These are phyloP conservation scores for Acrocalymma vagum DNA, from an alignment of 2,329 filamentous ascomycete genomes.

Conservation along the genomic window DNA sequence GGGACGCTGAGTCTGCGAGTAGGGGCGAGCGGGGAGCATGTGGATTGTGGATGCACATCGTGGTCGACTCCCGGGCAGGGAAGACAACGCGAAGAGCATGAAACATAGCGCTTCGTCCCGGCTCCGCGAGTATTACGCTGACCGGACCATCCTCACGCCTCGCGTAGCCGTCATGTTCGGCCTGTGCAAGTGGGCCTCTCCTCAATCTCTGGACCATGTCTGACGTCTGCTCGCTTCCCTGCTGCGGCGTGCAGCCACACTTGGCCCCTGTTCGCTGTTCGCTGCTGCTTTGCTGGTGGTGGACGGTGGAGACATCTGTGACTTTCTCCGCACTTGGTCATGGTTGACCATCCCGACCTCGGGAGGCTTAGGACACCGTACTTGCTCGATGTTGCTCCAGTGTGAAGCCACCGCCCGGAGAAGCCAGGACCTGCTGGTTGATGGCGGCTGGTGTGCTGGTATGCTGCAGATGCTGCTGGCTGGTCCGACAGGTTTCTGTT, in stretches of 20 bases:
- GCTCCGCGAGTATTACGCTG: slow-evolving; percentile 34
- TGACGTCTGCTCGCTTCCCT: slow-evolving; percentile 14
- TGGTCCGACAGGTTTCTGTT: too few species aligned
- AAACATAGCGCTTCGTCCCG: slow-evolving; percentile 47
- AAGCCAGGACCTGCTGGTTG: too few species aligned
- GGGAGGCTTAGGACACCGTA: too few species aligned
- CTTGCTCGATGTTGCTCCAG: too few species aligned
- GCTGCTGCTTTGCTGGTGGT: slow-evolving; percentile 24
- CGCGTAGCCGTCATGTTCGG: slow-evolving; percentile 23
- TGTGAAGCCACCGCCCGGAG: too few species aligned
- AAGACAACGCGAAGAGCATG: slow-evolving; percentile 32
- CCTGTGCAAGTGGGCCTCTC: slow-evolving; percentile 22
- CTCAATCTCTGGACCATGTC: slow-evolving; percentile 36
- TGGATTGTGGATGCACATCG: slow-evolving; percentile 4
- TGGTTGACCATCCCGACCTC: too few species aligned
- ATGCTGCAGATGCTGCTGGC: too few species aligned
- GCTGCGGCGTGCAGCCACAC: slow-evolving; percentile 2
- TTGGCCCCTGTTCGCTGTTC: slow-evolving; percentile 17
- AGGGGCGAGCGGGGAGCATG: slow-evolving; percentile 1
- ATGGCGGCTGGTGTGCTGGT: too few species aligned
- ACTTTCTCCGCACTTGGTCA: too few species aligned
- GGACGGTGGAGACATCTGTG: too few species aligned
- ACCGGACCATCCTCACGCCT: slow-evolving; percentile 16
- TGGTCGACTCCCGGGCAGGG: slow-evolving; percentile 14
- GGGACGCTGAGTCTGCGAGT: slow-evolving; percentile 5